Conservation (phyloP, 257 asterid species). For the Solanum pennellii region DNA sequence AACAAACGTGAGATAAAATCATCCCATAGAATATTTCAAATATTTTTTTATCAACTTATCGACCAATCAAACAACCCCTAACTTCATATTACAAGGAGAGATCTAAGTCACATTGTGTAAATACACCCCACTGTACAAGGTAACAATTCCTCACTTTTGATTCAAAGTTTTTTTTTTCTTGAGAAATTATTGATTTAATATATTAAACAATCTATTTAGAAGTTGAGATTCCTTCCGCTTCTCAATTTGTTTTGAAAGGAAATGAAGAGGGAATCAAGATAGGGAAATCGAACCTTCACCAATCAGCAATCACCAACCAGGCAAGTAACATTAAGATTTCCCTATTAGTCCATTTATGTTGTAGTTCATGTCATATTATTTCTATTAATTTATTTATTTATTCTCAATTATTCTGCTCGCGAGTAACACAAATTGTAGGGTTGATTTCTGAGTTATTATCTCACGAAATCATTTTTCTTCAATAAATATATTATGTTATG, state of each 20-base stretch:
- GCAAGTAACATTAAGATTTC: not conserved
- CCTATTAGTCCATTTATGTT: not conserved
- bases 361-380: not conserved
- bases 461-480: not conserved
- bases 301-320: not conserved
- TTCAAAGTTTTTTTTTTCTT: not conserved
- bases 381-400: not conserved
- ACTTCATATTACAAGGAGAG: not conserved
- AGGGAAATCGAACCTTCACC: not conserved
- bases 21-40: too few species aligned
- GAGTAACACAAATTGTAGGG: not conserved
- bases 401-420: not conserved
- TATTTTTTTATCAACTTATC: too few species aligned
- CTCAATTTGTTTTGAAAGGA: not conserved
- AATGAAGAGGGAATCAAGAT: not conserved
- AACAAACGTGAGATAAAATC: not conserved
- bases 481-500: too few species aligned
- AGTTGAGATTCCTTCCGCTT: not conserved
- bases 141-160: not conserved
- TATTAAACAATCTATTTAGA: not conserved
- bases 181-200: not conserved
- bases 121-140: not conserved
- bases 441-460: not conserved
- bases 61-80: not conserved
- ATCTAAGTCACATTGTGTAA: not conserved